Conservation (phyloP, 306 rosid genomes). For the Medicago lupulina region DNA sequence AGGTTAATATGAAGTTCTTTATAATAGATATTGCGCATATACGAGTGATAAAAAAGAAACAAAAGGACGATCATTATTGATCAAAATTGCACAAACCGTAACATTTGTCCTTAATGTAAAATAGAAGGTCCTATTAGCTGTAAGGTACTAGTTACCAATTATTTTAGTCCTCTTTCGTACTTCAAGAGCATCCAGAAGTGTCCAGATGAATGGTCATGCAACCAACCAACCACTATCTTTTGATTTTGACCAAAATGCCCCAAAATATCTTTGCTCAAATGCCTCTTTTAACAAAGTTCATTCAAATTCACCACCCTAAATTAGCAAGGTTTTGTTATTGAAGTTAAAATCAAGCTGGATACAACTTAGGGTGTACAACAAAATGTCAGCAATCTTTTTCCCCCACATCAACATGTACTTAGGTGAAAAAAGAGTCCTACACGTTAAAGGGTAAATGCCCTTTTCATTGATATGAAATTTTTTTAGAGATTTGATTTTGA, state of each 20-base stretch:
- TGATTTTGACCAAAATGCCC: constrained; percentile 37
- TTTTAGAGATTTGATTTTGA: constrained; percentile 23
- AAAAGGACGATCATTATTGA: constrained; percentile 22
- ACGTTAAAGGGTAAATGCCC: constrained; percentile 25
- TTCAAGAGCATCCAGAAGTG: constrained; percentile 34
- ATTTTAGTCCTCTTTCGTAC: constrained; percentile 16
- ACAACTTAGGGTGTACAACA: constrained; percentile 23
- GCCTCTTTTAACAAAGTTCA: constrained; percentile 4
- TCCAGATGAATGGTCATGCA: constrained; percentile 35
- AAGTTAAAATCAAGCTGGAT: constrained; percentile 38
- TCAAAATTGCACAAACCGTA: constrained; percentile 15
- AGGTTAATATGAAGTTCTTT: not conserved
- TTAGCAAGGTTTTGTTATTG: not conserved
- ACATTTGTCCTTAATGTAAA: constrained; percentile 40
- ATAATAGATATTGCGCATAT: constrained; percentile 15
- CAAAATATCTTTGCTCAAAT: constrained; percentile 38
- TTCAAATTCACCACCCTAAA: not conserved
- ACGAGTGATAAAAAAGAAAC: constrained; percentile 1
- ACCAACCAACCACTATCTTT: not conserved
- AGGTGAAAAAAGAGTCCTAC: constrained; percentile 32
- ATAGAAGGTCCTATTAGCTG: constrained; percentile 41
- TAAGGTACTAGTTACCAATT: constrained; percentile 25
- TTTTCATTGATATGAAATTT: not conserved
- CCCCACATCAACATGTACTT: constrained; percentile 1
- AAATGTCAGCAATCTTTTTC: not conserved